These are phyloP conservation scores for Cornus suecica DNA, from an alignment of 148 eudicot species.

Conservation along the genomic window DNA sequence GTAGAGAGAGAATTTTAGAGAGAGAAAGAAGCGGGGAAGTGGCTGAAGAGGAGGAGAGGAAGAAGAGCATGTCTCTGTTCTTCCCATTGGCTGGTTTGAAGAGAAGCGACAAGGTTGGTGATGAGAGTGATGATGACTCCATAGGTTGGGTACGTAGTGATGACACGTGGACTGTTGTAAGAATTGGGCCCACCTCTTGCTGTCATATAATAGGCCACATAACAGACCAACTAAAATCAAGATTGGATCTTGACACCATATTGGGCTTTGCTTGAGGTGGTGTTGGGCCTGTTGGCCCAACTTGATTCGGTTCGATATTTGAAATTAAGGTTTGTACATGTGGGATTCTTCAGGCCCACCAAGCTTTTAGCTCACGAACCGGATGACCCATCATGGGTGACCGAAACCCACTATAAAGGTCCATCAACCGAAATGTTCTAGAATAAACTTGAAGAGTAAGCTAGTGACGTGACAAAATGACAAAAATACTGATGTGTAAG, in stretches of 20 bases:
- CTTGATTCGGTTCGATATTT: too few species aligned
- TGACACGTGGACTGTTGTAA: constrained; percentile 17
- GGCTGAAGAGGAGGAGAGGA: constrained; percentile 13
- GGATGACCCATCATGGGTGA: too few species aligned
- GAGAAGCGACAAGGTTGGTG: background rate
- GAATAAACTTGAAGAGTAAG: too few species aligned
- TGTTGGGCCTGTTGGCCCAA: too few species aligned
- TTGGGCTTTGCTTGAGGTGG: background rate
- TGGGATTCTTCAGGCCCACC: too few species aligned
- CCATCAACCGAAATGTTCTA: too few species aligned
- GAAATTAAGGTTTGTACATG: too few species aligned
- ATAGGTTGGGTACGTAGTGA: background rate
- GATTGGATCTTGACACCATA: background rate
- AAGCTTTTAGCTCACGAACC: too few species aligned
- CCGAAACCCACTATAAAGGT: too few species aligned
- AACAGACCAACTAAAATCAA: background rate
- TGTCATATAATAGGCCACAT: background rate
- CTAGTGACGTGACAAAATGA: too few species aligned
- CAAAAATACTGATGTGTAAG: too few species aligned
- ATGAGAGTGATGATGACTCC: constrained; percentile 8
- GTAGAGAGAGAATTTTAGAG: constrained; percentile 30
- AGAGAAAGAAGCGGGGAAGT: constrained; percentile 16
- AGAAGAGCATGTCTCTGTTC: constrained; percentile 34
- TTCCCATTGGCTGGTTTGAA: constrained; percentile 18
- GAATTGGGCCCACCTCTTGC: background rate